Evolutionary conservation across 108 stramenopile genomes (phyloP).

Genomic region (Cyclotella sp.): DNA sequence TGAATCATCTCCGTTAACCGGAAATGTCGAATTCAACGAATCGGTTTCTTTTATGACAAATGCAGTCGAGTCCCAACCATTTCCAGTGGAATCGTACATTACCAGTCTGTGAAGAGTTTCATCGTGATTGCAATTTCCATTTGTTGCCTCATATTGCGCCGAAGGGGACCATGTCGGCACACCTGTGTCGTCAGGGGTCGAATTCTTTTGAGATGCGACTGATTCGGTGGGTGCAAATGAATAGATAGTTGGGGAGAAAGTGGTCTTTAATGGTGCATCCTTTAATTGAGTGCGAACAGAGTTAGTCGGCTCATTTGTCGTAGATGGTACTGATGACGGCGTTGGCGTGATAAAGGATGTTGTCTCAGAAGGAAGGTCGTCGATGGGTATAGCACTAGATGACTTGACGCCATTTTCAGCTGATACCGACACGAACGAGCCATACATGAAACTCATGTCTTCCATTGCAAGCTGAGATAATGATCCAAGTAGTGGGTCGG

Average conservation of each 20-base stretch:
- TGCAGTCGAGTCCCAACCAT: constrained; percentile 29
- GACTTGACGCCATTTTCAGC: constrained; percentile 4
- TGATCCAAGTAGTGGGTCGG: constrained; percentile 35
- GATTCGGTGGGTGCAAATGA: not conserved
- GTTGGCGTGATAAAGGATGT: constrained; percentile 4
- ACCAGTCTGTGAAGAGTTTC: constrained; percentile 25
- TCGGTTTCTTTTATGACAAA: constrained; percentile 30
- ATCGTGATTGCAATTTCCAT: constrained; percentile 30
- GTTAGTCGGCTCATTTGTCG: not conserved
- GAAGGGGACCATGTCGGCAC: constrained; percentile 41
- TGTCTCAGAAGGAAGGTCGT: not conserved
- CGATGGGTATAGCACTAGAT: not conserved
- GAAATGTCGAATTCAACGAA: constrained; percentile 20
- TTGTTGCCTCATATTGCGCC: constrained; percentile 23
- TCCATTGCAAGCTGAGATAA: constrained; percentile 38
- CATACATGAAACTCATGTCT: constrained; percentile 29
- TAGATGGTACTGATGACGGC: not conserved
- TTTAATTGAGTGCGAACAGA: not conserved
- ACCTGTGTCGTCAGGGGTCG: not conserved
- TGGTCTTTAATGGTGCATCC: not conserved
- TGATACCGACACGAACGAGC: not conserved
- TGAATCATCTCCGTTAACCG: constrained; percentile 1
- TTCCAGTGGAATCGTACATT: constrained; percentile 28
- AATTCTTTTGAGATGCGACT: not conserved
- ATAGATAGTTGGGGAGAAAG: not conserved